phyloP scores from a whole-genome alignment of 495 filamentous ascomycete species.

The Hypoxylon lienhwacheense region DNA sequence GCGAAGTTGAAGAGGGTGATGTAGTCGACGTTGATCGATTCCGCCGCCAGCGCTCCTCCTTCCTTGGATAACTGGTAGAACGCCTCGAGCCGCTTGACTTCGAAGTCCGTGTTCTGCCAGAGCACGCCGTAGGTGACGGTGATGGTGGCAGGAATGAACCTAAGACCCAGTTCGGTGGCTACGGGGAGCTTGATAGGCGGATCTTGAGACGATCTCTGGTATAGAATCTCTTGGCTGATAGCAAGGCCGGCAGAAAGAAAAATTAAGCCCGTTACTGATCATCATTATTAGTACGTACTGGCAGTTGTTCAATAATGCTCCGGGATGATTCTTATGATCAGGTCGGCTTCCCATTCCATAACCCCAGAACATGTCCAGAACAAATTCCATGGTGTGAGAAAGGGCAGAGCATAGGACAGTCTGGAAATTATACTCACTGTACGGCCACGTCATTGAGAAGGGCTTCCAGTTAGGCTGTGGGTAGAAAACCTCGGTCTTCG shows the following conservation, averaged over 20 bases:
- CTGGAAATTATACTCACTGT: constrained; percentile 44
- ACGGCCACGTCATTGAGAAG: constrained; percentile 68
- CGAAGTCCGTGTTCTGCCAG: constrained; percentile 74
- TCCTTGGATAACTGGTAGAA: constrained; percentile 72
- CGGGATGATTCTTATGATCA: not conserved
- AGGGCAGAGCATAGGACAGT: too few species aligned
- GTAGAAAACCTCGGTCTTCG: constrained; percentile 51
- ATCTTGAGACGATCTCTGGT: constrained; percentile 53
- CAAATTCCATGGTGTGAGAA: too few species aligned
- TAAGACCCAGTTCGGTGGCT: constrained; percentile 58
- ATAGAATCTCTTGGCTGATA: constrained; percentile 61
- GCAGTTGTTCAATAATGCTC: not conserved
- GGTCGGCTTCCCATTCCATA: too few species aligned
- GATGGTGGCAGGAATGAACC: constrained; percentile 70
- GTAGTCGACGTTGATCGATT: constrained; percentile 74
- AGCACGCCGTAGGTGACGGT: constrained; percentile 72
- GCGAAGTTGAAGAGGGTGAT: constrained; percentile 64
- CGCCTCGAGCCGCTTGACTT: constrained; percentile 72
- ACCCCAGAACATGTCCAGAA: too few species aligned
- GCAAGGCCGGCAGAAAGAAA: constrained; percentile 59
- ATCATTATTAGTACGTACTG: constrained; percentile 2
- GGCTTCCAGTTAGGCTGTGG: constrained; percentile 72
- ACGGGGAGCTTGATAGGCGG: constrained; percentile 54
- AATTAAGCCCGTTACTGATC: constrained; percentile 44
- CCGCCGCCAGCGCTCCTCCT: constrained; percentile 62